Base-by-base conservation (phyloP, 2,329 filamentous ascomycete genomes). In the Epichloe sylvatica region DNA sequence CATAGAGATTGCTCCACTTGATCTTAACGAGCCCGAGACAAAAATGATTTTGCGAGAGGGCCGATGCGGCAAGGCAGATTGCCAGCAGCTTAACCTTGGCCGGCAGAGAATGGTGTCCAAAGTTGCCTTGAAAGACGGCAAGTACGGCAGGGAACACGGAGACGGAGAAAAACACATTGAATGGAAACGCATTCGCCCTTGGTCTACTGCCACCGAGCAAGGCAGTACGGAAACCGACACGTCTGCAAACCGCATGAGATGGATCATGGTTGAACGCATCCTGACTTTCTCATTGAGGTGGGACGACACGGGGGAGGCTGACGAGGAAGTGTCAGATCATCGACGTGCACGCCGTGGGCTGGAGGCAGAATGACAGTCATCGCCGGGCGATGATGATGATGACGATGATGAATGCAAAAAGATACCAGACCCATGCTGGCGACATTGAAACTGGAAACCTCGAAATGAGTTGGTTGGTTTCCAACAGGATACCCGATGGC, bases 61-160 rank as follows among this genome's bases (percentile, higher is more conserved):
- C 5, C 60, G 66, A 15, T 68, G 66, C 23, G 62, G 60, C 12
- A 62, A 61, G 49, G 50, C 53, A 12, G 60, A 67, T 38, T 68
- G 66, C 47, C 64, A 62, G 12, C 54, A 62, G 45, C 58, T 66
- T 47, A 68, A 68, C 50, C 57, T 51, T 13, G 63, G 63, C 2
- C 63, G 64, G 30, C 63, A 58, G 17, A 63, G 60, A 40, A 65
- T 67, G 59, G 53, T 68, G n/a, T 68, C 66, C 51, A 67, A 67
- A 48, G 60, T 68, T 17, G 55, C 53, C 3, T 67, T 68, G 49
- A 57, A 66, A 36, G 65, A 68, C 37, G 64, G 63, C 4, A 56
- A 60, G 34, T 66, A 68, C 51, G 49, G 55, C 36, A 52, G 51
- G 7, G 50, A 53, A 7, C 53, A 60, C 5, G 46, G 52, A 13